Base-by-base conservation (phyloP, 2,329 filamentous ascomycete genomes). In the Trichoderma harzianum region DNA sequence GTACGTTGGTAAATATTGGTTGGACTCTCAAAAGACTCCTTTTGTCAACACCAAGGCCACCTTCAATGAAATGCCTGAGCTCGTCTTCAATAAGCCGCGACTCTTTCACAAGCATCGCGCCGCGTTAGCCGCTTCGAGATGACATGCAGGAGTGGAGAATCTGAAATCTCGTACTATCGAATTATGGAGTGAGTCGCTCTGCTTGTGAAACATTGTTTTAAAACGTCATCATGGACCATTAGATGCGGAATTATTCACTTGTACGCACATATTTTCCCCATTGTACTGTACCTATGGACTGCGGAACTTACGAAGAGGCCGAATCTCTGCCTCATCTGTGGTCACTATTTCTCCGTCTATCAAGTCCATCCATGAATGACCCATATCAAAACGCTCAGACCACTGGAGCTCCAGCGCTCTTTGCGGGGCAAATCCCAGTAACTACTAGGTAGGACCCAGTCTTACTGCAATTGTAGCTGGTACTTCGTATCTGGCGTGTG, bases 371-470 rank as follows among this genome's bases (percentile, higher is more conserved):
- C 7, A 47, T n/a, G 18, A 5, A 47, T 34, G 4, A 6, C n/a
- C n/a, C n/a, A 8, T 24, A 8, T 28, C 34, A 61, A 14, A 26
- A 43, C 57, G 60, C 34, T 63, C 47, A 34, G 30, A 26, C 63
- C 47, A 36, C 30, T 65, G 39, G 21, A 36, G 63, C 63, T 66
- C 21, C 47, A 28, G 64, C 64, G 32, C 16, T 39, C 16, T 39
- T 69, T 69, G 67, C 67, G 67, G 67, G 67, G 67, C 36, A 43
- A 7, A 60, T 30, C 57, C 43, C 66, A 28, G 66, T 21, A 34
- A 57, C n/a, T n/a, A n/a, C n/a, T n/a, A n/a, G n/a, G n/a, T n/a
- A n/a, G n/a, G n/a, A n/a, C 43, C 43, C 18, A 12, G 18, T 51
- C 28, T 60, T n/a, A 60, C 57, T 60, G 28, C 18, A 32, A 10